Evolutionary conservation across 805 yeast species (phyloP), one percentile per base, ranked within the genome.

Genomic region (Hanseniaspora guilliermondii): DNA sequence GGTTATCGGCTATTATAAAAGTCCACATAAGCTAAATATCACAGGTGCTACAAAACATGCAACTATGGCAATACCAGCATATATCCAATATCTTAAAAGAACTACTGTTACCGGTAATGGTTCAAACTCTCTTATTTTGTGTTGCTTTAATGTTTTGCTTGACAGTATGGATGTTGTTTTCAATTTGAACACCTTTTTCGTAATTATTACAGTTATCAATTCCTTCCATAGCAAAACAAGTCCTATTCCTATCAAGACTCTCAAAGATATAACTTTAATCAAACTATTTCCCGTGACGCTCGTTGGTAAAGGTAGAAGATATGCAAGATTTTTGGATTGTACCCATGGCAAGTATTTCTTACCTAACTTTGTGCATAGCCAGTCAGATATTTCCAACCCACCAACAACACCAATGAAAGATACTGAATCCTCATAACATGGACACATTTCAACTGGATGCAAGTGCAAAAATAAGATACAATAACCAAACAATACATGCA

Each of bases 401-500:
- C 80, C 70, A 16, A 88, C 72, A 42, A 89, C 97, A 3, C 96
- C 96, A 52, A 89, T 71, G 62, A 91, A 91, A 5, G 97, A 95
- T 32, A 91, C 95, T 19, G 88, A 80, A 65, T 91, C 98, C 63
- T 89, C 96, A 64, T 83, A 91, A 66, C 98, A 93, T 1, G 98
- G 98, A 64, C 98, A 91, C 60, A 82, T 84, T 61, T 93, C 98
- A 21, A 85, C 80, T 1, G 97, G 97, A 56, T 76, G 79, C 0
- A 88, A 85, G 68, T 88, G 95, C 41, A 74, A 67, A 60, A 83
- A 80, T 22, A 89, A 75, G 35, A 84, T 61, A 1, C 69, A 57
- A 44, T 82, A 74, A 1, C 75, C 72, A 24, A 71, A 60, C 0
- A 71, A 60, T 1, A 79, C 62, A 1, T 73, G 60, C 0, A 65